phyloP scores from a whole-genome alignment of 371 early-diverging fungal genomes.

The Synchytrium microbalum region DNA sequence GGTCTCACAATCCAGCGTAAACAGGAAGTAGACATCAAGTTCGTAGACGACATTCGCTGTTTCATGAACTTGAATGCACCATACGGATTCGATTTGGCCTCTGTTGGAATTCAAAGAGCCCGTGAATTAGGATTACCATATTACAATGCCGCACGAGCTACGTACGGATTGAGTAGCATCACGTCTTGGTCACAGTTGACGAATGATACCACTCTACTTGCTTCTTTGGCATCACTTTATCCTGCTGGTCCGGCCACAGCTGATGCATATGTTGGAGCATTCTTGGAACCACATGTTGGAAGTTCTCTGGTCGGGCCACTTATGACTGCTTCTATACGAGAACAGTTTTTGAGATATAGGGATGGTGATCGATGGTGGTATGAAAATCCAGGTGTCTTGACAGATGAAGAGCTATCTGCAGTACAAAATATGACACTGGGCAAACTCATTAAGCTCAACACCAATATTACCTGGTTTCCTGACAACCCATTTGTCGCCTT shows the following conservation, averaged over 20 bases:
- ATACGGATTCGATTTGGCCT: conserved; percentile 15
- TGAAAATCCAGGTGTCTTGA: conserved; percentile 29
- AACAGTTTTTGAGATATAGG: conserved; percentile 23
- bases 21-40: conserved; percentile 17
- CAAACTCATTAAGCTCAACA: conserved; percentile 22
- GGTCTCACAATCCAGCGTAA: conserved; percentile 24
- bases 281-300: background rate
- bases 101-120: conserved; percentile 24
- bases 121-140: conserved; percentile 24
- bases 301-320: conserved; percentile 14
- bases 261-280: background rate
- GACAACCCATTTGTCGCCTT: conserved; percentile 24
- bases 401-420: conserved; percentile 15
- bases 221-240: background rate
- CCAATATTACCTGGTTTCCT: conserved; percentile 24
- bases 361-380: conserved; percentile 34
- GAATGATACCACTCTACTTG: conserved; percentile 11
- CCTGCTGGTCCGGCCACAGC: background rate
- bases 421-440: conserved; percentile 17
- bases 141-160: conserved; percentile 20
- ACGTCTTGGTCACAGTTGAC: conserved; percentile 20
- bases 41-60: conserved; percentile 21
- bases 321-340: conserved; percentile 16
- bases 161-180: conserved; percentile 14
- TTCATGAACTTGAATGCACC: conserved; percentile 12